Evolutionary conservation across 192 early-diverging fungal species (phyloP).

Genomic region (Rhizophlyctis rosea): DNA sequence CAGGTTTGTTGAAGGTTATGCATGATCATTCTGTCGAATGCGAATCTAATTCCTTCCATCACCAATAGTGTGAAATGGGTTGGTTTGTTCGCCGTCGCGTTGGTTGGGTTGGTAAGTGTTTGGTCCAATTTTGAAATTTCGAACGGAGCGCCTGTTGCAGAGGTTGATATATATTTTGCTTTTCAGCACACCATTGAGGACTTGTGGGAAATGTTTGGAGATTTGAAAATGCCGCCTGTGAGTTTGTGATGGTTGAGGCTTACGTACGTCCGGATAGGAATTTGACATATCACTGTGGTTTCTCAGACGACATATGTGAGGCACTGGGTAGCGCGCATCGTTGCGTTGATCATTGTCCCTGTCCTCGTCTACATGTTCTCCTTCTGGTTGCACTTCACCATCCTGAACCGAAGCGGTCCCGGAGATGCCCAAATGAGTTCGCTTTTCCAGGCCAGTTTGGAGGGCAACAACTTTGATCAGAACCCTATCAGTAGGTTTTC

Average conservation of each 20-base stretch:
- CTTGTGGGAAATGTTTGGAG: constrained; percentile 84
- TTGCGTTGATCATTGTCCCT: constrained; percentile 79
- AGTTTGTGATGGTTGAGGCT: no score
- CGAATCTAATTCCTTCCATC: no score
- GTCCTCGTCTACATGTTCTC: constrained; percentile 75
- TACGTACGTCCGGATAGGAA: no score
- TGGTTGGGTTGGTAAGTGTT: constrained; percentile 70
- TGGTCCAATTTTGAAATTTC: no score
- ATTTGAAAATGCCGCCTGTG: constrained; percentile 51
- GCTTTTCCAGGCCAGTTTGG: constrained; percentile 90
- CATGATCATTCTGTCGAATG: no score
- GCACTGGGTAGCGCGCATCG: constrained; percentile 85
- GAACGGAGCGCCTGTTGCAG: no score
- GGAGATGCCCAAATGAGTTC: constrained; percentile 94
- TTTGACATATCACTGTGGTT: constrained; percentile 2
- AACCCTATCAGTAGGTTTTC: constrained; percentile 73
- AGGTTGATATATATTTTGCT: no score
- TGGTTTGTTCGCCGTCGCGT: constrained; percentile 84
- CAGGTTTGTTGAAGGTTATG: constrained; percentile 42
- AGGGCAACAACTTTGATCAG: constrained; percentile 71
- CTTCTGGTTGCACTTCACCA: constrained; percentile 85
- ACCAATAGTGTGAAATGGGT: constrained; percentile 94
- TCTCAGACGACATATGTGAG: constrained; percentile 54
- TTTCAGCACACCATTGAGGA: constrained; percentile 81
- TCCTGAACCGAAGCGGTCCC: constrained; percentile 74